Conservation (phyloP, 352 stramenopile genomes). For the Pythium phragmiticola region DNA sequence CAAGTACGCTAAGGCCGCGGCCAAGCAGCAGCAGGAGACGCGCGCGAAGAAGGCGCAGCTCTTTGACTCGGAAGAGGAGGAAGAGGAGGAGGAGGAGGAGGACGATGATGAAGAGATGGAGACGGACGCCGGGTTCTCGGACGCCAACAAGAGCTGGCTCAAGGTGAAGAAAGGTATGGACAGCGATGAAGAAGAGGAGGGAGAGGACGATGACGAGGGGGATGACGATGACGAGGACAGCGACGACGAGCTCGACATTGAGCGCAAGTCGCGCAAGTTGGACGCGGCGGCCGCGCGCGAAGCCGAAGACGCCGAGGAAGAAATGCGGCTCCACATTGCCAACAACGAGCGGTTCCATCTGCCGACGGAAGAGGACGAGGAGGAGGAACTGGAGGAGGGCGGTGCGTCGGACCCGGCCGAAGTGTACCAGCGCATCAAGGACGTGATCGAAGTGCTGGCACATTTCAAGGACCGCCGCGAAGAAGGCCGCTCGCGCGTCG, state of each 20-base stretch:
- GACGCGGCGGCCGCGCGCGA: slow-evolving; percentile 74
- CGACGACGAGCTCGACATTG: slow-evolving; percentile 76
- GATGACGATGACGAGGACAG: slow-evolving; percentile 48
- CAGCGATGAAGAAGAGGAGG: slow-evolving; percentile 23
- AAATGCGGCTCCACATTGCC: slow-evolving; percentile 86
- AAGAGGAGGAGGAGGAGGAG: slow-evolving; percentile 43
- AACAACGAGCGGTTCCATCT: slow-evolving; percentile 84
- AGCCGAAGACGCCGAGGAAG: slow-evolving; percentile 73
- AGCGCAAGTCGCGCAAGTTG: slow-evolving; percentile 80
- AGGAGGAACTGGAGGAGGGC: slow-evolving; percentile 51
- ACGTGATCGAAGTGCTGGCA: slow-evolving; percentile 91
- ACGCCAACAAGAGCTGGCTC: slow-evolving; percentile 85
- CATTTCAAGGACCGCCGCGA: slow-evolving; percentile 96
- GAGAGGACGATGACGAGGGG: slow-evolving; percentile 41
- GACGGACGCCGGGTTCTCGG: slow-evolving; percentile 57
- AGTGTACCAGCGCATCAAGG: slow-evolving; percentile 93
- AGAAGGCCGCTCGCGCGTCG: slow-evolving; percentile 88
- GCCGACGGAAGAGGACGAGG: slow-evolving; percentile 76
- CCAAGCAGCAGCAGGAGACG: slow-evolving; percentile 47
- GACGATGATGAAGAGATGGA: slow-evolving; percentile 46
- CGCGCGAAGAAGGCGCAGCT: slow-evolving; percentile 46
- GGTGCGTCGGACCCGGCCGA: slow-evolving; percentile 73
- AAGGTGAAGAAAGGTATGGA: slow-evolving; percentile 64
- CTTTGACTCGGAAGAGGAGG: slow-evolving; percentile 56
- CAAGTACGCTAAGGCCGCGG: slow-evolving; percentile 81